Percentiles rank a stretch among this genome's conserved stretches.
phyloP scores from a whole-genome alignment of 208 protist species.

The Acanthamoeba royreba region DNA sequence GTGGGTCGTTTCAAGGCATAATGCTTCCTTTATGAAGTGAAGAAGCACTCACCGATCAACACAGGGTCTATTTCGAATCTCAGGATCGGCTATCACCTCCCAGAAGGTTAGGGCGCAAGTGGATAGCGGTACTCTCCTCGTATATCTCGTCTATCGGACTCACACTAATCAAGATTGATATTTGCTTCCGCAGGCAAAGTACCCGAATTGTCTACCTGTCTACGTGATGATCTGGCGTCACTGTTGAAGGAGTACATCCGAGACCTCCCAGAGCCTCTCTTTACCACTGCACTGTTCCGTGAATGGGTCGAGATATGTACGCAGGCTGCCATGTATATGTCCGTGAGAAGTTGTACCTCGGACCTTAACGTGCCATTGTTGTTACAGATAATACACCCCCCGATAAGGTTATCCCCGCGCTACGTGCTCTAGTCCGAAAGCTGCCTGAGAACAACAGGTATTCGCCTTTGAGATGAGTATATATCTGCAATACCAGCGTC shows the following conservation, averaged over 20 bases:
- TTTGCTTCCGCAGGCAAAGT: background rate
- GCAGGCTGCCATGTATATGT: too few relatives aligned
- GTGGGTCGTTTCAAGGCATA: background rate
- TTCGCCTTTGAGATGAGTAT: too few relatives aligned
- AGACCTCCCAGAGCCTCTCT: slow-evolving; percentile 33
- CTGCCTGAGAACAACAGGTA: slow-evolving; percentile 18
- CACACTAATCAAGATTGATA: background rate
- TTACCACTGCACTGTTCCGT: background rate
- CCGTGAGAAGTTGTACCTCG: too few relatives aligned
- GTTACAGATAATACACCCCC: background rate
- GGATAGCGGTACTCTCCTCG: background rate
- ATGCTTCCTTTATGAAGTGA: background rate
- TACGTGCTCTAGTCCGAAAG: background rate
- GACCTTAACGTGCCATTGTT: too few relatives aligned
- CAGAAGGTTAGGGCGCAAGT: background rate
- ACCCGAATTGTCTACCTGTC: background rate
- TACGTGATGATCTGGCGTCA: background rate
- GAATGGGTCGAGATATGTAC: slow-evolving; percentile 21
- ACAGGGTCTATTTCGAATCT: slow-evolving; percentile 37
- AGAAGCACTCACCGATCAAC: background rate
- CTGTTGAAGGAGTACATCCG: slow-evolving; percentile 43
- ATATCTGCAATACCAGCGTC: too few relatives aligned
- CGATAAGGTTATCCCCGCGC: background rate
- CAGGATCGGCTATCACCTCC: background rate
- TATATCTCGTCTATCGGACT: background rate